phyloP scores from a whole-genome alignment of 176 grass and related monocot species.

The Themeda triandra region DNA sequence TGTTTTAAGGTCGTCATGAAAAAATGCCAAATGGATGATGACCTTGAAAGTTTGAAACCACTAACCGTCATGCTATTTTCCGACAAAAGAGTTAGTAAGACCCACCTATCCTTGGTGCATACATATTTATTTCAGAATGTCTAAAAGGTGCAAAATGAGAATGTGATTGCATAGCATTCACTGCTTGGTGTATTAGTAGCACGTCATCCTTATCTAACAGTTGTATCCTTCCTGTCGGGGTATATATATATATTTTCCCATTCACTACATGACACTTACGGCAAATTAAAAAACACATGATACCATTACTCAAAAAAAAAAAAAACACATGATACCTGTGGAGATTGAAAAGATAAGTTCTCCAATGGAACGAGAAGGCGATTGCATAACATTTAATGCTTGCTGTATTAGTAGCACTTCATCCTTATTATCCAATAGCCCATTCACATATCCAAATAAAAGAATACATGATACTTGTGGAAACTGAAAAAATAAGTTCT shows the following conservation, averaged over 20 bases:
- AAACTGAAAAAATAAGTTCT: background rate
- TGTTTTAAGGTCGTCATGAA: background rate
- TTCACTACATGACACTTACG: background rate
- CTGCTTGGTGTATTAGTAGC: background rate
- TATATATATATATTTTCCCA: background rate
- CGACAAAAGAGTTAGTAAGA: background rate
- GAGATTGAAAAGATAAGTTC: background rate
- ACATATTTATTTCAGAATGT: background rate
- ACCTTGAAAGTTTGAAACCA: background rate
- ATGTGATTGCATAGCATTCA: background rate
- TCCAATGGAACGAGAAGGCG: background rate
- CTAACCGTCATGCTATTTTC: background rate
- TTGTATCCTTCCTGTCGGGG: background rate
- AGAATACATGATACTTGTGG: background rate
- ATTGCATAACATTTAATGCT: background rate
- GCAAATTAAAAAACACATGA: background rate
- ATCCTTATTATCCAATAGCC: background rate
- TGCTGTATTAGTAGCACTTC: background rate
- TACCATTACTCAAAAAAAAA: too few relatives aligned
- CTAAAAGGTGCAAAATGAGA: slow-evolving; percentile 1
- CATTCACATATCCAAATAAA: background rate
- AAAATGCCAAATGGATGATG: background rate
- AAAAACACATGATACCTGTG: background rate
- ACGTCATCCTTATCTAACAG: background rate
- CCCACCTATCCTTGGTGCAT: background rate